phyloP scores from a whole-genome alignment of 805 yeast species.

The Candida easanensis region DNA sequence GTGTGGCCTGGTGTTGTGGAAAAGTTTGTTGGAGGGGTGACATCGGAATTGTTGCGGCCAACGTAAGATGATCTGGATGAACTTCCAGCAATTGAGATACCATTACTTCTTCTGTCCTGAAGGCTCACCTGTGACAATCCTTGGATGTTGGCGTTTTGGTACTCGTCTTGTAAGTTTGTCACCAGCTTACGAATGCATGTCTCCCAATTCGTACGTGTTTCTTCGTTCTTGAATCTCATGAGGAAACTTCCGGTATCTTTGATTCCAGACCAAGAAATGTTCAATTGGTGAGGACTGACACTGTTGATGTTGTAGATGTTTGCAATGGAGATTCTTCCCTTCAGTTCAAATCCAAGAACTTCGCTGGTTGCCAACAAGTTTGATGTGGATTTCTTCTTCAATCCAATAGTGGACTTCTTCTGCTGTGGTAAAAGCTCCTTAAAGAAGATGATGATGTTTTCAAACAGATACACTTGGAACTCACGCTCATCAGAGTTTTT shows the following conservation, averaged over 20 bases:
- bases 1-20: slow-evolving; percentile 18
- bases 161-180: slow-evolving; percentile 29
- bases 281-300: slow-evolving; percentile 52
- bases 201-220: slow-evolving; percentile 81
- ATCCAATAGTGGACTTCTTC: slow-evolving; percentile 47
- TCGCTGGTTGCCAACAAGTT: slow-evolving; percentile 18
- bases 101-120: slow-evolving; percentile 28
- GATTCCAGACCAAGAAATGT: slow-evolving; percentile 80
- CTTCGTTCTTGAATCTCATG: slow-evolving; percentile 80
- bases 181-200: slow-evolving; percentile 52
- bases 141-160: slow-evolving; percentile 7
- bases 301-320: slow-evolving; percentile 52
- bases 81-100: slow-evolving; percentile 20
- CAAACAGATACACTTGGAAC: slow-evolving; percentile 86
- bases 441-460: slow-evolving; percentile 61
- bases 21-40: slow-evolving; percentile 13
- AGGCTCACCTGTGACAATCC: slow-evolving; percentile 18
- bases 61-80: slow-evolving; percentile 27
- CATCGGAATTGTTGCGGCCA: slow-evolving; percentile 24
- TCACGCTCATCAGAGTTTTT: slow-evolving; percentile 68
- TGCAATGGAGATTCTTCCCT: slow-evolving; percentile 79
- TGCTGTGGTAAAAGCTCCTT: slow-evolving; percentile 48
- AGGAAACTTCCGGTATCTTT: slow-evolving; percentile 85
- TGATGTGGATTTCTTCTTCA: slow-evolving; percentile 37
- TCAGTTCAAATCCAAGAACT: slow-evolving; percentile 51